phyloP scores from a whole-genome alignment of 1,284 basidiomycete species.

The Cutaneotrichosporon sp. region DNA sequence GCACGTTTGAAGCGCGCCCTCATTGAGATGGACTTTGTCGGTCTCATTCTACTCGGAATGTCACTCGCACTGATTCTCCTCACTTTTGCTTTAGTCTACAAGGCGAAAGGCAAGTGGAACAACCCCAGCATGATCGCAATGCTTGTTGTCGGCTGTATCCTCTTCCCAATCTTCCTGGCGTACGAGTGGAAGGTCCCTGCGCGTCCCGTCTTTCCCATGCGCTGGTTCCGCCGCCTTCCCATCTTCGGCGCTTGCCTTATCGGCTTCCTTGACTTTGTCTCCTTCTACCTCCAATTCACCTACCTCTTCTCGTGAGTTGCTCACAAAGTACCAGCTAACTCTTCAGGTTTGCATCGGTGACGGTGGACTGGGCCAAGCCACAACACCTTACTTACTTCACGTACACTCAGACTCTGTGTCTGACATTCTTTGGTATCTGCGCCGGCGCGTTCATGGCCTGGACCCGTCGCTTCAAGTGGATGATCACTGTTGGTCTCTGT shows the following conservation, averaged over 20 bases:
- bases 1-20: conserved; percentile 33
- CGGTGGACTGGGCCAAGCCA: conserved; percentile 40
- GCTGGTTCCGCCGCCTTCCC: conserved; percentile 62
- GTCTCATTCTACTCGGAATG: conserved; percentile 64
- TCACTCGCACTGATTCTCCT: conserved; percentile 65
- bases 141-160: conserved; percentile 39
- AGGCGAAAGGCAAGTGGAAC: conserved; percentile 52
- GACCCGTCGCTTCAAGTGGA: conserved; percentile 55
- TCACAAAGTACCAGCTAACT: not conserved
- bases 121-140: conserved; percentile 31
- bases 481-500: conserved; percentile 65
- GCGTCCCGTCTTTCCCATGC: conserved; percentile 56
- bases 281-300: conserved; percentile 55
- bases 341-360: conserved; percentile 40
- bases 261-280: conserved; percentile 70
- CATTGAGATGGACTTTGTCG: conserved; percentile 54
- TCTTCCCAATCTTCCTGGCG: conserved; percentile 53
- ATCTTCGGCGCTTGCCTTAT: conserved; percentile 65
- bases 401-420: conserved; percentile 47
- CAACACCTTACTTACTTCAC: conserved; percentile 47
- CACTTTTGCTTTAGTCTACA: conserved; percentile 62
- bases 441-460: conserved; percentile 53
- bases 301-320: conserved; percentile 40
- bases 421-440: conserved; percentile 55
- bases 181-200: conserved; percentile 54